Base-by-base conservation (phyloP, 2,329 filamentous ascomycete genomes). In the Penicillium crustosum region DNA sequence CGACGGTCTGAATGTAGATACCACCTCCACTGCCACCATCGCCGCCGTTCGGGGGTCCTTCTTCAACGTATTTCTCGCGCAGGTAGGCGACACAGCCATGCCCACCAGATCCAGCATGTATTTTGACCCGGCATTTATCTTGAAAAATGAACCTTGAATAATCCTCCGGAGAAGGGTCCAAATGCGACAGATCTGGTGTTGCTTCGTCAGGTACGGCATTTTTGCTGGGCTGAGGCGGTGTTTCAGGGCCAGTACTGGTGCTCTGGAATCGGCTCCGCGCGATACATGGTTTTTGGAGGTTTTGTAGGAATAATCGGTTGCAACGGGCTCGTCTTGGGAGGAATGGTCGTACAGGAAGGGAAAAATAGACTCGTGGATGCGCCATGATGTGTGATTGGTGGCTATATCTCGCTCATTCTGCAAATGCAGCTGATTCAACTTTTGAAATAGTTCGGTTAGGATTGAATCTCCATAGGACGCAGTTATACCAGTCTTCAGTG, bases 31-130 rank as follows among this genome's bases (percentile, higher is more conserved):
- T 89, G 5, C 94, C 94, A 42, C 94, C 94, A 71, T 99, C 92
- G 59, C 94, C 94, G 49, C 94, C 94, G 74, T 99, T 97, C 10
- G 94, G 86, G 12, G 94, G 94, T 0, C 94, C 94, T 63, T 96
- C 88, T 44, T 88, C 85, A 31, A 97, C 82, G 75, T 90, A 97
- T 62, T 93, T 93, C 69, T 99, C 94, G 21, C 93, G 88, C 43
- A 95, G 79, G 72, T 97, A 99, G 0, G 94, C 94, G 50, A 97
- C 91, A 71, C 94, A 99, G 62, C 94, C 94, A 70, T 94, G 88
- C 9, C 94, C 94, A 27, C 94, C 94, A 2, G 81, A 78, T 9
- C 94, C 94, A 19, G 93, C 89, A 66, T 89, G 83, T 3, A 97
- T 76, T 0, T 85, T 89, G 29, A 97, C 76, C 8, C 85, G 85